Percentiles rank a stretch among this genome's conserved stretches.
phyloP scores from a whole-genome alignment of 768 basidiomycete genomes.

The Phylloporus arenicola region DNA sequence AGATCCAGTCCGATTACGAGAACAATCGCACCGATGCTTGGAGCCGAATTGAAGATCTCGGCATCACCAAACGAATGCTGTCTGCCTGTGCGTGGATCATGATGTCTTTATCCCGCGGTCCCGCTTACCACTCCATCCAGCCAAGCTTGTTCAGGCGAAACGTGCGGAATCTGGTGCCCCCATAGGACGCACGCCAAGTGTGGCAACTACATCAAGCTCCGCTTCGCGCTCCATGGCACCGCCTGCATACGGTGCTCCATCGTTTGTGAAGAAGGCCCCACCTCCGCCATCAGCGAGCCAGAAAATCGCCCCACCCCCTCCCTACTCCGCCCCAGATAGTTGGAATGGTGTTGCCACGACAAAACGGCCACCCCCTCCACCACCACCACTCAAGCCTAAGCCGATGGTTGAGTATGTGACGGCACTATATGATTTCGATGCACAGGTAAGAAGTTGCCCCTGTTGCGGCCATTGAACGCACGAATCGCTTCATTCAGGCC shows the following conservation, averaged over 20 bases:
- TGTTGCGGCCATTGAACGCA: neutral
- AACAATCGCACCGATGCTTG: slow-evolving; percentile 78
- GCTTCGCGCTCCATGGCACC: slow-evolving; percentile 24
- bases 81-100: slow-evolving; percentile 65
- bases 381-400: slow-evolving; percentile 87
- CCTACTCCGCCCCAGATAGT: slow-evolving; percentile 19
- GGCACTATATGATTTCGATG: slow-evolving; percentile 91
- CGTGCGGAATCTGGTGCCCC: slow-evolving; percentile 36
- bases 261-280: slow-evolving; percentile 41
- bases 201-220: slow-evolving; percentile 24
- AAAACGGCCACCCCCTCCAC: slow-evolving; percentile 85
- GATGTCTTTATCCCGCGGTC: neutral
- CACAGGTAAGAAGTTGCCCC: slow-evolving; percentile 52
- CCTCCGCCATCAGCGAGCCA: slow-evolving; percentile 33
- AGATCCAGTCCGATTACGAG: slow-evolving; percentile 76
- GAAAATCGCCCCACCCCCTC: slow-evolving; percentile 42
- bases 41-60: slow-evolving; percentile 70
- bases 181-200: slow-evolving; percentile 26
- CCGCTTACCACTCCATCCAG: slow-evolving; percentile 33
- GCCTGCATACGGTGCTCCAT: slow-evolving; percentile 19
- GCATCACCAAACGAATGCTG: slow-evolving; percentile 76
- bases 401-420: slow-evolving; percentile 79
- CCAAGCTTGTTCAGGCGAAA: slow-evolving; percentile 60
- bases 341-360: slow-evolving; percentile 33
- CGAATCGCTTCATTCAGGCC: slow-evolving; percentile 42